Evolutionary conservation across 2,329 filamentous ascomycete species (phyloP).

Genomic region (Helicocarpus griseus): DNA sequence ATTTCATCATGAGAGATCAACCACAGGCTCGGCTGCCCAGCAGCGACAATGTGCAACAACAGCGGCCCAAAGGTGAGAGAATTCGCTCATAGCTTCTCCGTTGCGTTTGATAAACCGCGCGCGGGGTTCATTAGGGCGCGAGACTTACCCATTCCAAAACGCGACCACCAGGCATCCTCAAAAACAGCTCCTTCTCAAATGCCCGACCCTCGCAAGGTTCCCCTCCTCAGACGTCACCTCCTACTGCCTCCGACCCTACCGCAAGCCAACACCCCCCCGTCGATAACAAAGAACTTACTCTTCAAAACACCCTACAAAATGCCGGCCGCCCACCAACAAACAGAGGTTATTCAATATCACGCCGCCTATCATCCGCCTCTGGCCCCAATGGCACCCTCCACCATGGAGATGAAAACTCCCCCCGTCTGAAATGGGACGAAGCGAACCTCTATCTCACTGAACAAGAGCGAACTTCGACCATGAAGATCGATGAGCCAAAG

Average conservation of each 20-base stretch:
- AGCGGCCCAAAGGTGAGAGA: conserved; percentile 32
- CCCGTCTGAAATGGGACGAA: conserved; percentile 95
- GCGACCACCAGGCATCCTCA: conserved; percentile 70
- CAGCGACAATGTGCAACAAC: conserved; percentile 27
- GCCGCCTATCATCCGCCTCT: conserved; percentile 55
- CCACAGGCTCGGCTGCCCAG: conserved; percentile 14
- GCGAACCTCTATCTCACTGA: conserved; percentile 95
- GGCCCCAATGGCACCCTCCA: conserved; percentile 27
- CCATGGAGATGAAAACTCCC: conserved; percentile 50
- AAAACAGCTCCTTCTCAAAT: conserved; percentile 67
- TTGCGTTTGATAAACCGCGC: background rate
- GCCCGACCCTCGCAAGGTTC: conserved; percentile 38
- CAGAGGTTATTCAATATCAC: conserved; percentile 46
- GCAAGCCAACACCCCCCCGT: conserved; percentile 37
- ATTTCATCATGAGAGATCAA: conserved; percentile 16
- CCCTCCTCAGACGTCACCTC: conserved; percentile 22
- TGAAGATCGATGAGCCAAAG: conserved; percentile 99
- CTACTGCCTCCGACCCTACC: conserved; percentile 21
- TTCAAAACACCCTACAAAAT: conserved; percentile 91
- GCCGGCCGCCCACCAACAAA: conserved; percentile 70
- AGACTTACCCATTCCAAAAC: conserved; percentile 2
- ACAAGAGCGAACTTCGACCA: conserved; percentile 86
- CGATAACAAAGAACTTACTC: conserved; percentile 73
- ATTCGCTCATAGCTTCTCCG: background rate
- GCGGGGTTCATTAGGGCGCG: conserved; percentile 19